Evolutionary conservation across 176 grass and related monocot species (phyloP), one percentile per base, ranked within the genome.

Genomic region (Elymus sibiricus): DNA sequence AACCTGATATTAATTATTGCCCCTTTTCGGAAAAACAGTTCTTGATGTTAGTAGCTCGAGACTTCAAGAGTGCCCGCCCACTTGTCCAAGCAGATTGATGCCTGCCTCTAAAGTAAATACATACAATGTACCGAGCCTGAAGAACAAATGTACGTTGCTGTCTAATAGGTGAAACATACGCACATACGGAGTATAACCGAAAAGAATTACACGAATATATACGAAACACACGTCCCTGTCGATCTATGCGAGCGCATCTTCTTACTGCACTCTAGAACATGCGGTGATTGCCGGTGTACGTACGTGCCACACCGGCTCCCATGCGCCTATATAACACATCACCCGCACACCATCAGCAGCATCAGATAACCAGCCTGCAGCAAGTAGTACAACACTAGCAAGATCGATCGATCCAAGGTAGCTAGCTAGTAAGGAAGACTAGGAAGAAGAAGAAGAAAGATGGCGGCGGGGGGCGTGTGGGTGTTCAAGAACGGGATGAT

Each of bases 401-500:
- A 29, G 26, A 68, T 68, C 65, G 1, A n/a, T 9, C 7, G 37
- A 14, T 3, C 19, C 9, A 1, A 21, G 10, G 19, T 25, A 71
- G 10, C 37, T 70, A 42, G 26, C 63, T 34, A n/a, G 9, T 28
- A 42, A 51, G 47, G 1, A 17, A 51, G 47, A 51, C 5, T 51
- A 19, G 17, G 47, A 51, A 11, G 12, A 71, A 24, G 68, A 46
- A n/a, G n/a, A n/a, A 19, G 44, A 22, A 21, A 22, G 42, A 92
- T 86, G 64, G 87, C 94, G 6, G 89, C 80, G 2, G 88, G 85
- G 1, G 94, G 94, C 1, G 94, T 97, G 4, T 97, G 94, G 92
- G 94, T 97, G 84, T 97, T 97, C 87, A 83, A 86, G 58, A 94
- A 97, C 66, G 92, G 94, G 5, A 86, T 89, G 64, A 89, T 97